Evolutionary conservation across 129 eudicot genomes (phyloP).

Genomic region (Flaveria robusta): DNA sequence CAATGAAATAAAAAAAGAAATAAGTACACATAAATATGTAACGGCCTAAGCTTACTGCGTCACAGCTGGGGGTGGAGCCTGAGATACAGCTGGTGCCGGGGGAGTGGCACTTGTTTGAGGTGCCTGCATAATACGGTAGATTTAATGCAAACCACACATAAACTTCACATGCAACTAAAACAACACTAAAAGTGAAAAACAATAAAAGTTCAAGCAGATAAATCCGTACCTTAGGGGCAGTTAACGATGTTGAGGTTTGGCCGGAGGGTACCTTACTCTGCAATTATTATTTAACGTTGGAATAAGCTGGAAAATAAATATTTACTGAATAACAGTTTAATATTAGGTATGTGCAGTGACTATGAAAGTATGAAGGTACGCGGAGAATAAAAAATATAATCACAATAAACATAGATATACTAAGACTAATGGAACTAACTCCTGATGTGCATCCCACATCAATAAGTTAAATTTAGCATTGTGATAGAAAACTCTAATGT

Average conservation of each 20-base stretch:
- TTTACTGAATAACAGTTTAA: conserved; percentile 1
- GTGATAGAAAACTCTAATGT: background rate
- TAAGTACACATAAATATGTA: background rate
- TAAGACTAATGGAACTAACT: background rate
- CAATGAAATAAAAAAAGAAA: background rate
- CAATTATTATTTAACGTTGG: background rate
- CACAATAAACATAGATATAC: conserved; percentile 11
- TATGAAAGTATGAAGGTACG: background rate
- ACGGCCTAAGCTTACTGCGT: conserved; percentile 44
- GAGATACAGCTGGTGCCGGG: conserved; percentile 49
- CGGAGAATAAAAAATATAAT: conserved; percentile 1
- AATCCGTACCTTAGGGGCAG: conserved; percentile 57
- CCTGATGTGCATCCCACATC: background rate
- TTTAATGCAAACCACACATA: conserved; percentile 21
- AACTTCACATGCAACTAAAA: background rate
- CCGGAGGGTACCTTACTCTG: conserved; percentile 71
- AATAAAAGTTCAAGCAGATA: background rate
- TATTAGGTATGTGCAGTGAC: background rate
- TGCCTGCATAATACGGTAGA: conserved; percentile 41
- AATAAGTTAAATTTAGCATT: background rate
- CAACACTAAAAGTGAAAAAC: background rate
- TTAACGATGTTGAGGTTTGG: conserved; percentile 63
- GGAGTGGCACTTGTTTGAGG: conserved; percentile 61
- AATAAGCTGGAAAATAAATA: background rate
- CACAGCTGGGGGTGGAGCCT: conserved; percentile 42